phyloP scores from a whole-genome alignment of 352 stramenopile genomes.

The Plasmopara viticola region DNA sequence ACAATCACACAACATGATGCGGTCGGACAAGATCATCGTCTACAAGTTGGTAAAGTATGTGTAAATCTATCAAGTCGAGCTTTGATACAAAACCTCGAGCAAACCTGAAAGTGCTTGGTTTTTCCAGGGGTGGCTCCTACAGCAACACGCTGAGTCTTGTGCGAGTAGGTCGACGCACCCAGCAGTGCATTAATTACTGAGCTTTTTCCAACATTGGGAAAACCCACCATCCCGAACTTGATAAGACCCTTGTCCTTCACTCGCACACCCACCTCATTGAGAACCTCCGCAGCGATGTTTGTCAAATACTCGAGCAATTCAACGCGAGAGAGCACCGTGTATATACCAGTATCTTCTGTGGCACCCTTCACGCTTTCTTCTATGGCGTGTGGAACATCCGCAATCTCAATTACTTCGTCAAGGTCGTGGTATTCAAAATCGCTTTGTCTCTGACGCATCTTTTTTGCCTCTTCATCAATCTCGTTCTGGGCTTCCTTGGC shows the following conservation, averaged over 20 bases:
- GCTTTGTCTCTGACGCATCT: constrained; percentile 37
- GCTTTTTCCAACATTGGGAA: constrained; percentile 99
- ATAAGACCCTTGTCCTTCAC: constrained; percentile 80
- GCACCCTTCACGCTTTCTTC: not conserved
- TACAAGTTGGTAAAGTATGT: constrained; percentile 16
- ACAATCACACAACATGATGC: constrained; percentile 99
- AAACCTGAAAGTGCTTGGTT: constrained; percentile 99
- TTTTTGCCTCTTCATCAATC: constrained; percentile 78
- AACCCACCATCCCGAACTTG: constrained; percentile 98
- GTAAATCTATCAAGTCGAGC: not conserved
- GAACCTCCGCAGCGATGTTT: constrained; percentile 45
- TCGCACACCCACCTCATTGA: constrained; percentile 49
- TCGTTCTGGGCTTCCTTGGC: constrained; percentile 92
- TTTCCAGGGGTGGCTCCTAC: constrained; percentile 98
- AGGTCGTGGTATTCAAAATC: constrained; percentile 30
- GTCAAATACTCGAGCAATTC: constrained; percentile 75
- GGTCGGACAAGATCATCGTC: constrained; percentile 95
- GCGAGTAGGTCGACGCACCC: constrained; percentile 91
- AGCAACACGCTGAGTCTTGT: constrained; percentile 93
- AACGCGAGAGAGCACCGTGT: constrained; percentile 61
- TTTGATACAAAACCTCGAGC: not conserved
- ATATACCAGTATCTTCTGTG: constrained; percentile 22
- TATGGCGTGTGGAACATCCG: constrained; percentile 5
- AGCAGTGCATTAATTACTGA: constrained; percentile 99
- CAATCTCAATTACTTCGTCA: constrained; percentile 28